phyloP scores from a whole-genome alignment of 345 rosid species.

The Aurinia saxatilis region DNA sequence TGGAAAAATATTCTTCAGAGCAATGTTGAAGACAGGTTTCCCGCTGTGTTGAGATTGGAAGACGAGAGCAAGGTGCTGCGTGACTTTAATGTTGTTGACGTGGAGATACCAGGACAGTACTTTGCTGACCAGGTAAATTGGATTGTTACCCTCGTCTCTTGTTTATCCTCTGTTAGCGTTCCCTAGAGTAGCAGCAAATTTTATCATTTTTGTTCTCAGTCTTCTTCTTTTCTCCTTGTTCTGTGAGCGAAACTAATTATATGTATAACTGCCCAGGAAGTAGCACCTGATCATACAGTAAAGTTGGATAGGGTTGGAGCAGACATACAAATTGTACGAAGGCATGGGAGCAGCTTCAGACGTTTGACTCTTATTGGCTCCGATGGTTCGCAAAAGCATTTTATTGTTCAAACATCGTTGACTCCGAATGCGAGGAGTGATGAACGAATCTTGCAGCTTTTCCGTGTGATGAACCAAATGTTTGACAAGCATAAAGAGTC shows the following conservation, averaged over 20 bases:
- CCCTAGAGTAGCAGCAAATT: neutral
- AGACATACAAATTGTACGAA: slow-evolving; percentile 89
- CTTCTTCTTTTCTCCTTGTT: neutral
- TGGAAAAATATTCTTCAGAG: slow-evolving; percentile 95
- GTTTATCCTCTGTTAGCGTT: neutral
- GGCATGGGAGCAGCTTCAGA: slow-evolving; percentile 98
- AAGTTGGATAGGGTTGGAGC: slow-evolving; percentile 93
- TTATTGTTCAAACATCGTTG: slow-evolving; percentile 95
- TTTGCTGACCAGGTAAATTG: slow-evolving; percentile 78
- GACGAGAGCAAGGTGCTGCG: slow-evolving; percentile 89
- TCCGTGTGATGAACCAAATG: slow-evolving; percentile 98
- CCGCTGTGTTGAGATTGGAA: slow-evolving; percentile 84
- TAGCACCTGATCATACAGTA: slow-evolving; percentile 83
- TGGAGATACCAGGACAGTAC: slow-evolving; percentile 99
- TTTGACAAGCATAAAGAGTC: slow-evolving; percentile 98
- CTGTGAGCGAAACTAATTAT: neutral
- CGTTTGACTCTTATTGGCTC: slow-evolving; percentile 93
- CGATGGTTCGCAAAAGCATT: slow-evolving; percentile 92
- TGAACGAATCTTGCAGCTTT: slow-evolving; percentile 90
- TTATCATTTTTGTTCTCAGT: neutral
- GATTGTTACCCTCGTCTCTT: neutral
- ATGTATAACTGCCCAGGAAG: slow-evolving; percentile 47
- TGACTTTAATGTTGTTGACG: slow-evolving; percentile 93
- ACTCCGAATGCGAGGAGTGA: slow-evolving; percentile 98
- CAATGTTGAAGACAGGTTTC: slow-evolving; percentile 95